These are phyloP conservation scores for Otatea glauca DNA, from an alignment of 176 grass and related monocot species.

Conservation along the genomic window DNA sequence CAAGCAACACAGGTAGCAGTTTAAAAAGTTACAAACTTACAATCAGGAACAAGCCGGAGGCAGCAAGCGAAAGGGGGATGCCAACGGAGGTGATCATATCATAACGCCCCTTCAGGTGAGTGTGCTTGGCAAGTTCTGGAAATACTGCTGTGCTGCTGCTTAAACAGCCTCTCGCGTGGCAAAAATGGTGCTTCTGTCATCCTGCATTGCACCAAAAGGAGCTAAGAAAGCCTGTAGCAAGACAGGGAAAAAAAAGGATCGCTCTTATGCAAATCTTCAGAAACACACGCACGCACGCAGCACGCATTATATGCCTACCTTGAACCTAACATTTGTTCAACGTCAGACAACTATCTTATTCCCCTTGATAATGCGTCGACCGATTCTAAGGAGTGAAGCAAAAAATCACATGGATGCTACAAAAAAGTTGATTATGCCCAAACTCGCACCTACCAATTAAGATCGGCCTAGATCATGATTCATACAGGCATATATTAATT, in stretches of 20 bases:
- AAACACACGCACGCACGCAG: not conserved
- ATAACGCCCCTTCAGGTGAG: constrained; percentile 63
- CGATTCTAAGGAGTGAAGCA: not conserved
- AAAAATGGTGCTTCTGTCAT: constrained; percentile 66
- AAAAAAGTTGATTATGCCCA: not conserved
- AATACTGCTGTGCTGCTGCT: constrained; percentile 54
- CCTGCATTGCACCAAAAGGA: constrained; percentile 36
- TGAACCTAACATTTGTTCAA: not conserved
- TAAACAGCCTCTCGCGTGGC: constrained; percentile 53
- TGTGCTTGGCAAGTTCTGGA: constrained; percentile 65
- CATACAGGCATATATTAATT: not conserved
- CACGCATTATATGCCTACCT: not conserved
- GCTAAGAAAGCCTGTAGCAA: not conserved
- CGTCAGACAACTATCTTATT: not conserved
- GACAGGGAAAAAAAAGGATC: not conserved
- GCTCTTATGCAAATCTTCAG: not conserved
- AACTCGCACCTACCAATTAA: not conserved
- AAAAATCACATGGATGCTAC: not conserved
- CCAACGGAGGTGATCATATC: constrained; percentile 63
- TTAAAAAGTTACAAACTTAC: constrained; percentile 29
- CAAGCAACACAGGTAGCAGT: not conserved
- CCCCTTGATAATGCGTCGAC: not conserved
- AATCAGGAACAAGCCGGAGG: constrained; percentile 51
- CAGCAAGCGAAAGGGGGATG: constrained; percentile 63
- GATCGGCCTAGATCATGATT: not conserved